Evolutionary conservation across 2,329 filamentous ascomycete species (phyloP).

Genomic region (Salinomyces thailandicus): DNA sequence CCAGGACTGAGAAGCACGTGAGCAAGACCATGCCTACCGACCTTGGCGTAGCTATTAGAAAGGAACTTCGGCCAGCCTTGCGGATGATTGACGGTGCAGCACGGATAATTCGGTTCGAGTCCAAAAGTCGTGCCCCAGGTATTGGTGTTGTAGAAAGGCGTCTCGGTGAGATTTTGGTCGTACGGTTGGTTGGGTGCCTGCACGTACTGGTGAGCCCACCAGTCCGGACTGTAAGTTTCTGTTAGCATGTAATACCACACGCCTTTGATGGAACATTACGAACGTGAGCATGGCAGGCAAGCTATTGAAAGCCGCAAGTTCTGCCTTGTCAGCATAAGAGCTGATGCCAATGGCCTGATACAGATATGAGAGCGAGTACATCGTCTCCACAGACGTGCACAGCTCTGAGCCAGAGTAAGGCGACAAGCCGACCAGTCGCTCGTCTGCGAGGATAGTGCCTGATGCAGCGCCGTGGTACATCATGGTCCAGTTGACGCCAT

Average conservation of each 20-base stretch:
- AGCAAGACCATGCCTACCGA: slow-evolving; percentile 36
- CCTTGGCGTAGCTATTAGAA: slow-evolving; percentile 36
- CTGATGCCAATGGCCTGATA: slow-evolving; percentile 40
- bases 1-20: slow-evolving; percentile 43
- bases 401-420: slow-evolving; percentile 38
- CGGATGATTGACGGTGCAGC: slow-evolving; percentile 50
- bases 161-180: slow-evolving; percentile 31
- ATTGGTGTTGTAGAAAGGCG: slow-evolving; percentile 42
- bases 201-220: slow-evolving; percentile 49
- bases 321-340: slow-evolving; percentile 42
- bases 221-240: too few species aligned
- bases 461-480: slow-evolving; percentile 39
- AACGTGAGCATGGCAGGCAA: slow-evolving; percentile 42
- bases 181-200: slow-evolving; percentile 45
- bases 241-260: too few species aligned
- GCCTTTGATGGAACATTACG: too few species aligned
- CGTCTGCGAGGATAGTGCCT: slow-evolving; percentile 42
- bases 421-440: slow-evolving; percentile 36
- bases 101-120: slow-evolving; percentile 44
- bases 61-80: slow-evolving; percentile 49
- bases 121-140: slow-evolving; percentile 39
- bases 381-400: slow-evolving; percentile 43
- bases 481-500: slow-evolving; percentile 40
- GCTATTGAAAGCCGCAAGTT: slow-evolving; percentile 46
- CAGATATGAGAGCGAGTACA: slow-evolving; percentile 43